Base-by-base conservation (phyloP, 1,139 yeast species). In the Yamadazyma sp. region DNA sequence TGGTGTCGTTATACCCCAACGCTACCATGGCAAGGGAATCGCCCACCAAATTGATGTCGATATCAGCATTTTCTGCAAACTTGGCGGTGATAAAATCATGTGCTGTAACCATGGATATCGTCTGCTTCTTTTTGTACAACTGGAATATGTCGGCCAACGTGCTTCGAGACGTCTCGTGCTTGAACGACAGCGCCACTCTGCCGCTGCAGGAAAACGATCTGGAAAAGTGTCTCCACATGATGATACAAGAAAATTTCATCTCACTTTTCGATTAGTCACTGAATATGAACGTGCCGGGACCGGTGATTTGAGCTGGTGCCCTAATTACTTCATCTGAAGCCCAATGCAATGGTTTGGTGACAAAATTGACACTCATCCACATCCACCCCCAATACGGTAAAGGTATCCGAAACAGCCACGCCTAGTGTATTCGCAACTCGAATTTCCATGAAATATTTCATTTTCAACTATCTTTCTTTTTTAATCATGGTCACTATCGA, bases 1-100 rank as follows among this genome's bases (percentile, higher is more conserved):
- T 80, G 1, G 96, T 88, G 37, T 86, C 83, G 6, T 75, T 73
- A 54, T 83, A 83, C 0, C 98, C 98, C 44, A 88, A 70, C 0
- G 95, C 76, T 1, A 87, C 90, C 96, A 89, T 90, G 1, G 96
- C 89, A 29, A 92, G 64, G 0, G 97, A 90, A 59, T 92, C 98
- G 1, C 98, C 98, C 6, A 92, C 82, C 7, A 92, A 70, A 9
- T 82, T 70, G 37, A 83, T 72, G 50, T 92, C 97, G 2, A 80
- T 72, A 1, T 76, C 73, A 1, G 94, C 81, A 10, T 70, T 58
- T 35, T 86, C 89, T 0, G 89, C 94, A 54, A 86, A 70, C 25
- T 70, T 67, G 0, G 82, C 92, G 0, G 96, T 82, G 22, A 90
- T 79, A 54, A 71, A 85, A 56, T 92, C 98, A 59, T 90, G 89